Evolutionary conservation across 208 protist genomes (phyloP), one percentile per base, ranked within the genome.

Genomic region (Crithidia fasciculata): DNA sequence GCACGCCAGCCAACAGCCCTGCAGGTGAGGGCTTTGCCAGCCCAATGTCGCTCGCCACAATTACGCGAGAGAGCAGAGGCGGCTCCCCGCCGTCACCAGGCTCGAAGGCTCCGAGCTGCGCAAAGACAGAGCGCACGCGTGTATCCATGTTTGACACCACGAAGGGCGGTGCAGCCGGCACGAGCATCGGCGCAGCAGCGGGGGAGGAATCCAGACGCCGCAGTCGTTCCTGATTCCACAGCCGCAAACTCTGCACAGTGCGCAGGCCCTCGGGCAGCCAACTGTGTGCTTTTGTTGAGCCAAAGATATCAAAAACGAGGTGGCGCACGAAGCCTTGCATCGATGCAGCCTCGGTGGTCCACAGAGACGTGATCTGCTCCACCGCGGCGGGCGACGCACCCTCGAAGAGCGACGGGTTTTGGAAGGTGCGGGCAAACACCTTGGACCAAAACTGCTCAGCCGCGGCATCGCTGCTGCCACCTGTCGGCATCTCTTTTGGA

Each of bases 1-100:
- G 58, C 41, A 78, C 69, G 6, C 80, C 75, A 10, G 52, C 28
- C 55, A 69, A 58, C 49, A 95, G 71, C 6, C 91, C 91, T 0
- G 41, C 36, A 12, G 84, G 69, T 8, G 88, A 95, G 13, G 91
- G 91, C 70, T 95, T 95, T 10, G 81, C 86, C 41, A 66, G 67
- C 19, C 85, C 86, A 18, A 88, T 64, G 12, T 79, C 75, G 18
- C 71, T 58, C 13, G 85, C 72, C 0, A 78, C 77, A 41, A 94
- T 76, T 12, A 94, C 47, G 5, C 71, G 62, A 8, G 82, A 72
- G 5, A 93, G 50, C 44, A 84, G 75, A 36, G 81, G 86, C 16
- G 70, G 63, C 72, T 58, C 59, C 12, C 15, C 68, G 55, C 50
- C 44, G 6, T 59, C 59, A 47, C 62, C 66, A 8, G 45, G 39